Evolutionary conservation across 305 asterid genomes (phyloP).

Genomic region (Solanum hybrid): DNA sequence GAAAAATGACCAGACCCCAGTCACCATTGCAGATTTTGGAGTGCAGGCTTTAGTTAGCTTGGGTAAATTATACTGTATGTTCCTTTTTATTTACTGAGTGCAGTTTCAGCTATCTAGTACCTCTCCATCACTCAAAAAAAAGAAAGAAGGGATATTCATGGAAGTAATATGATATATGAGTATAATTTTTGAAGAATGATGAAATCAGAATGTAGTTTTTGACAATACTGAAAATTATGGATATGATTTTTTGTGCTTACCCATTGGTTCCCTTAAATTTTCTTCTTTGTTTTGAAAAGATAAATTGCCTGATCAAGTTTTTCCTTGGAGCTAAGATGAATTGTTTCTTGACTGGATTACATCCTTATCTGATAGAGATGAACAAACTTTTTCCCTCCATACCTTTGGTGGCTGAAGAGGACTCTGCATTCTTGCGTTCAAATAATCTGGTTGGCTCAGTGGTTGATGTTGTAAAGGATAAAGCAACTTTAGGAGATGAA

Average conservation of each 20-base stretch:
- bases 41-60: conserved; percentile 94
- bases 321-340: neutral
- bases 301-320: neutral
- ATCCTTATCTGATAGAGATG: conserved; percentile 43
- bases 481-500: conserved; percentile 28
- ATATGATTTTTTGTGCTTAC: neutral
- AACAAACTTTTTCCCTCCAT: conserved; percentile 65
- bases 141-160: neutral
- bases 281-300: neutral
- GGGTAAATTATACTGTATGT: conserved; percentile 33
- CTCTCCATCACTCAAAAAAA: neutral
- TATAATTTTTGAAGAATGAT: neutral
- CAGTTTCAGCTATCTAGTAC: neutral
- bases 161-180: neutral
- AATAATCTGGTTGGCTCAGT: conserved; percentile 72
- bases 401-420: conserved; percentile 97
- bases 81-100: neutral
- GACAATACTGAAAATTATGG: neutral
- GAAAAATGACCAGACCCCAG: conserved; percentile 82
- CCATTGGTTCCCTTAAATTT: too few species aligned
- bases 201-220: neutral
- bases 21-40: conserved; percentile 91
- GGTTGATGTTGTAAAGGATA: conserved; percentile 42
- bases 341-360: neutral
- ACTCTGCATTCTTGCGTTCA: conserved; percentile 63